Conservation (phyloP, 345 rosid genomes). For the Raphanus sativus region DNA sequence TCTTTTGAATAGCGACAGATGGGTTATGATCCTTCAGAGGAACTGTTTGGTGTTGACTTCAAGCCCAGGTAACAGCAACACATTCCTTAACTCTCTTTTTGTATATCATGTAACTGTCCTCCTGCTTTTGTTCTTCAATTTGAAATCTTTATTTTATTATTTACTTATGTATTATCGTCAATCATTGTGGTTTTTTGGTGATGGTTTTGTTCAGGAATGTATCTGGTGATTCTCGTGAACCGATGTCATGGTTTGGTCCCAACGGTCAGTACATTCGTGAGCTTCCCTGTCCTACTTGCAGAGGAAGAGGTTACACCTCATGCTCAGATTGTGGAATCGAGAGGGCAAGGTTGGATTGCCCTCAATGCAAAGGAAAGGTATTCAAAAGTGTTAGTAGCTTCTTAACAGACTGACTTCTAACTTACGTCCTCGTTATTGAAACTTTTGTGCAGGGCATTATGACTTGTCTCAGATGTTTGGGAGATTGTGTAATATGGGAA, state of each 20-base stretch:
- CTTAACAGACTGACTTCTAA: neutral
- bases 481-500: conserved; percentile 94
- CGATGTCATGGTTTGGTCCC: conserved; percentile 95
- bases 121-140: neutral
- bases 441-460: conserved; percentile 62
- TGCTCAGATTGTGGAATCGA: conserved; percentile 86
- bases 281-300: conserved; percentile 91
- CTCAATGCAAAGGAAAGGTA: conserved; percentile 85
- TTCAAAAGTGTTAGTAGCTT: neutral
- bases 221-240: conserved; percentile 47
- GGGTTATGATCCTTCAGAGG: conserved; percentile 87
- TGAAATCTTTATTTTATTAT: neutral
- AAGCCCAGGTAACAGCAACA: conserved; percentile 50
- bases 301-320: conserved; percentile 92
- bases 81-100: neutral
- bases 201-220: conserved; percentile 46
- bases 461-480: conserved; percentile 74
- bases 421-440: neutral
- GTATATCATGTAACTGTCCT: neutral
- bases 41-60: conserved; percentile 60
- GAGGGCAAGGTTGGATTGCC: conserved; percentile 65
- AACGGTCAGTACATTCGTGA: conserved; percentile 88
- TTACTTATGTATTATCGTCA: no score
- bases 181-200: no score
- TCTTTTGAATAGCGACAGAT: conserved; percentile 39